Evolutionary conservation across 2,329 filamentous ascomycete genomes (phyloP), one percentile per base, ranked within the genome.

Genomic region (Arthrobotrys pseudoclavata): DNA sequence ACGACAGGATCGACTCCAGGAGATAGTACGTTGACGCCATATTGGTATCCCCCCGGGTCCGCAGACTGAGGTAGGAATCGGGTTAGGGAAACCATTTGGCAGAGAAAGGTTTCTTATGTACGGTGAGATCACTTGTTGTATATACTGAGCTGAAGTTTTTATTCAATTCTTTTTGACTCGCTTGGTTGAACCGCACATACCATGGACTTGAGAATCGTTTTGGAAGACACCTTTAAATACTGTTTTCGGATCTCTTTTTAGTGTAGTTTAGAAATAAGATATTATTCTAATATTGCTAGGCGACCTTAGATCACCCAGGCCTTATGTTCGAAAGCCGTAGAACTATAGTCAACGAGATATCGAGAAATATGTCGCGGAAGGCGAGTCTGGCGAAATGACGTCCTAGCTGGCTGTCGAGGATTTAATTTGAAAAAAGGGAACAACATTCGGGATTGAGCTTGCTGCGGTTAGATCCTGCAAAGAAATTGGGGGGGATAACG

Each of bases 1-100:
- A 80, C 78, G 29, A 76, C 67, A 24, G 79, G 79, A 40, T 79
- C 60, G 55, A 71, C 61, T 34, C 69, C 79, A 60, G 72, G 72
- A 76, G 37, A 67, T 29, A 76, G 52, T 76, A 76, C 72, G 61
- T 76, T 76, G 40, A 76, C 72, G 18, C 72, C 72, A 67, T 70
- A 76, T 31, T 76, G 72, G 24, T 69, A 76, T n/a, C 60, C 72
- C 18, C 72, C 72, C 15, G 72, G 26, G 67, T 76, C 72, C 72
- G 72, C 53, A 42, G 72, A 48, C 66, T 76, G 52, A 34, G 57
- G 57, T 42, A 70, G 42, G 9, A 50, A 53, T 34, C 64, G 20
- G n/a, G 66, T 76, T 47, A 76, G 66, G 37, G 42, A 68, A 15
- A 61, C 62, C 69, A 74, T 71, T 12, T 68, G 29, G 18, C 6